Percentiles rank a stretch among this genome's conserved stretches.
phyloP scores from a whole-genome alignment of 2,329 filamentous ascomycete genomes.

The Rhinocladiella similis region DNA sequence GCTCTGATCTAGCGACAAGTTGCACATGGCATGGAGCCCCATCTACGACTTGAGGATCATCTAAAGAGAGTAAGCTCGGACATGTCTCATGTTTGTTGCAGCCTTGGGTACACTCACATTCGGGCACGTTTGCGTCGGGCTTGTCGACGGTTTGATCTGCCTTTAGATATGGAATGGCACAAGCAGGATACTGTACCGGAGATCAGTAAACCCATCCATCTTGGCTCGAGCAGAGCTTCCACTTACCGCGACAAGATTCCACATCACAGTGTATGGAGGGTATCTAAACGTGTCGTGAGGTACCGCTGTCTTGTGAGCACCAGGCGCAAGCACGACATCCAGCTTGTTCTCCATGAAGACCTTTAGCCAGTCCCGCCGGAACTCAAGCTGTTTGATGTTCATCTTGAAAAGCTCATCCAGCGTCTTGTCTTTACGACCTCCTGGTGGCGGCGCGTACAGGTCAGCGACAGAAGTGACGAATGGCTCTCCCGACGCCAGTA shows the following conservation, averaged over 20 bases:
- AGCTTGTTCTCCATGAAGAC: constrained; percentile 42
- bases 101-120: constrained; percentile 11
- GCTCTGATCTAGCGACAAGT: constrained; percentile 30
- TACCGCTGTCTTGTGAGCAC: constrained; percentile 61
- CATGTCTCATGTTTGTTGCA: constrained; percentile 30
- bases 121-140: constrained; percentile 12
- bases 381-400: constrained; percentile 13
- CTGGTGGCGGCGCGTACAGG: constrained; percentile 21
- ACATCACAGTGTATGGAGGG: constrained; percentile 51
- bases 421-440: constrained; percentile 11
- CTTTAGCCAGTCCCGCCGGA: constrained; percentile 17
- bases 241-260: constrained; percentile 57
- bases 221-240: background rate
- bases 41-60: constrained; percentile 29
- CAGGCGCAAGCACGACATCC: constrained; percentile 63
- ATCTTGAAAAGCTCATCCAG: constrained; percentile 17
- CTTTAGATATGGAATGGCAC: constrained; percentile 48
- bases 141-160: constrained; percentile 45
- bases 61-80: constrained; percentile 37
- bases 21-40: constrained; percentile 32
- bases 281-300: constrained; percentile 57
- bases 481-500: constrained; percentile 31
- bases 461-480: constrained; percentile 20
- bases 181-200: constrained; percentile 48
- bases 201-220: constrained; percentile 4